phyloP scores from a whole-genome alignment of 2,329 filamentous ascomycete genomes.

The Fusarium sulawesiense region DNA sequence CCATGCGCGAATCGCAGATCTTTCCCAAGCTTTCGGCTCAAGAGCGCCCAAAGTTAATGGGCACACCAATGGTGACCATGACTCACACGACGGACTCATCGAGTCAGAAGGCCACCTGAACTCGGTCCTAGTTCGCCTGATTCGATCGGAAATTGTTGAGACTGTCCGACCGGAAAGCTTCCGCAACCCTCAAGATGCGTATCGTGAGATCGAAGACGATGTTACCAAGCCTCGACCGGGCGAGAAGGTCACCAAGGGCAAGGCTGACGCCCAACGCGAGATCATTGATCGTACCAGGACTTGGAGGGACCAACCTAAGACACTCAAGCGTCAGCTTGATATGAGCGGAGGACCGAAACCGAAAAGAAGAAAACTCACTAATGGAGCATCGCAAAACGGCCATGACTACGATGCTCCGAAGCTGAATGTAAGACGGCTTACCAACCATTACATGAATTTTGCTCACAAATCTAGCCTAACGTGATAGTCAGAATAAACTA shows the following conservation, averaged over 20 bases:
- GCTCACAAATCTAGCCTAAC: slow-evolving; percentile 66
- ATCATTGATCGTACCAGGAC: slow-evolving; percentile 65
- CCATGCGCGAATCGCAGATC: slow-evolving; percentile 77
- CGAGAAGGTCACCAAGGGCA: slow-evolving; percentile 68
- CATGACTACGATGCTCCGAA: slow-evolving; percentile 56
- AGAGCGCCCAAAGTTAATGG: slow-evolving; percentile 53
- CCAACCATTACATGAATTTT: not conserved
- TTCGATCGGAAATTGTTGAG: slow-evolving; percentile 75
- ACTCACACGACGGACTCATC: slow-evolving; percentile 52
- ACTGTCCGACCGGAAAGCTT: slow-evolving; percentile 69
- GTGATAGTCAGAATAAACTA: slow-evolving; percentile 84
- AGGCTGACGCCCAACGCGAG: slow-evolving; percentile 68
- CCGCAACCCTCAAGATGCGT: slow-evolving; percentile 69
- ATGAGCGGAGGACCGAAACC: slow-evolving; percentile 52
- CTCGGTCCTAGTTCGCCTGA: slow-evolving; percentile 62
- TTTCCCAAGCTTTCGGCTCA: slow-evolving; percentile 70
- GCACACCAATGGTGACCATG: slow-evolving; percentile 50
- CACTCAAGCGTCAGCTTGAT: slow-evolving; percentile 64
- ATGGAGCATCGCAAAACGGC: slow-evolving; percentile 53
- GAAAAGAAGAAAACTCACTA: slow-evolving; percentile 67
- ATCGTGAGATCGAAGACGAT: slow-evolving; percentile 71
- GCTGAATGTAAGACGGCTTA: slow-evolving; percentile 63
- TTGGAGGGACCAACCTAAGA: slow-evolving; percentile 64
- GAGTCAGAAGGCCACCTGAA: slow-evolving; percentile 62
- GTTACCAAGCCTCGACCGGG: slow-evolving; percentile 62